Evolutionary conservation across 1,284 basidiomycete species (phyloP).

Genomic region (Ganoderma multipileum): DNA sequence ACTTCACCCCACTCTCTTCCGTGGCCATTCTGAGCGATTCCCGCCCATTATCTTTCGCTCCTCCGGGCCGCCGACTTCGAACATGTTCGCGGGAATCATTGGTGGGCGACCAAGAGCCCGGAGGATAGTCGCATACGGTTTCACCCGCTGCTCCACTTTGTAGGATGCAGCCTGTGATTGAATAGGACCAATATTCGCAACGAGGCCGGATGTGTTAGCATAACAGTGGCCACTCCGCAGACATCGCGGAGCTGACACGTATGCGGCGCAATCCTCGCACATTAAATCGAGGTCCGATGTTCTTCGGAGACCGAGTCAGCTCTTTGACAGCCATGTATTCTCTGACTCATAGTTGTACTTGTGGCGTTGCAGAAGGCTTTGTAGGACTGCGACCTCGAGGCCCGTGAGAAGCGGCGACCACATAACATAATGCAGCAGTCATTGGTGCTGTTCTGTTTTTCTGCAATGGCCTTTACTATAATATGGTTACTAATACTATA

Average conservation of each 20-base stretch:
- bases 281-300: neutral
- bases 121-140: neutral
- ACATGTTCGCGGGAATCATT: neutral
- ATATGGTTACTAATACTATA: neutral
- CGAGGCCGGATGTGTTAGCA: too few species aligned
- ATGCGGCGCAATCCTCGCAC: neutral
- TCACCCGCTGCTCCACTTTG: neutral
- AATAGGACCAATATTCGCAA: neutral
- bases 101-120: neutral
- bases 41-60: neutral
- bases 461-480: neutral
- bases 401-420: neutral
- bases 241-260: neutral
- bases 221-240: neutral
- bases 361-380: neutral
- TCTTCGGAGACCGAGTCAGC: neutral
- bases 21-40: neutral
- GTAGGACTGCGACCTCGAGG: neutral
- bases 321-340: neutral
- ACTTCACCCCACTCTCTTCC: neutral
- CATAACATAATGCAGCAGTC: neutral
- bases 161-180: neutral
- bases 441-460: neutral
- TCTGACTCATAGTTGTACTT: neutral
- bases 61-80: neutral